Percentiles rank a stretch among this genome's conserved stretches.
Conservation (phyloP, 2,329 filamentous ascomycete genomes). For the Alternaria metachromatica region DNA sequence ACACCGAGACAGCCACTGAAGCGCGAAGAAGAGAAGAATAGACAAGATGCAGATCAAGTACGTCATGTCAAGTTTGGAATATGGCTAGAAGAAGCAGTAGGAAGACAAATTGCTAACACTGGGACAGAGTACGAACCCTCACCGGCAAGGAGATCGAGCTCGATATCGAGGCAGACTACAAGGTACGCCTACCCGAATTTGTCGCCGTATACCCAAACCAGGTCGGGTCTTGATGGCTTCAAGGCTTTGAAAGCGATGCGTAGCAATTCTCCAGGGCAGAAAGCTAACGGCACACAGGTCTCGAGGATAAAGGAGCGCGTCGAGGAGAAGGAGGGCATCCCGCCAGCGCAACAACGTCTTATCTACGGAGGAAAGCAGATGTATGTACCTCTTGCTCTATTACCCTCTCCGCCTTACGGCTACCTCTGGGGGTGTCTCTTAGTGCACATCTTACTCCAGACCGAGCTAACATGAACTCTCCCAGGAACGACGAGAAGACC, state of each 20-base stretch:
- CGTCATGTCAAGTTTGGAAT: not conserved
- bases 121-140: slow-evolving; percentile 85
- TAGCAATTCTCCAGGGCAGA: not conserved
- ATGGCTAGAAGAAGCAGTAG: not conserved
- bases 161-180: slow-evolving; percentile 93
- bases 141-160: slow-evolving; percentile 99
- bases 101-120: slow-evolving; percentile 12
- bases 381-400: slow-evolving; percentile 55
- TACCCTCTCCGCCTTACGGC: too few relatives aligned
- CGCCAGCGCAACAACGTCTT: slow-evolving; percentile 92
- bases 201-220: not conserved
- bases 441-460: too few relatives aligned
- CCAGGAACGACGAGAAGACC: slow-evolving; percentile 92
- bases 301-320: slow-evolving; percentile 98
- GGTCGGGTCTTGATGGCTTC: too few relatives aligned
- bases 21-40: not conserved
- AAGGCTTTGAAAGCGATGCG: not conserved
- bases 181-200: slow-evolving; percentile 61
- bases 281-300: slow-evolving; percentile 63
- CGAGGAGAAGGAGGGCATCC: slow-evolving; percentile 98
- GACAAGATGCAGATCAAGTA: slow-evolving; percentile 49
- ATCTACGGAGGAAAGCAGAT: slow-evolving; percentile 99
- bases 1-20: not conserved
- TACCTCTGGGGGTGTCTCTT: too few relatives aligned
- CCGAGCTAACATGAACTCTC: slow-evolving; percentile 7